Base-by-base conservation (phyloP, 371 early-diverging fungal genomes). In the Enterocytospora artemiae region DNA sequence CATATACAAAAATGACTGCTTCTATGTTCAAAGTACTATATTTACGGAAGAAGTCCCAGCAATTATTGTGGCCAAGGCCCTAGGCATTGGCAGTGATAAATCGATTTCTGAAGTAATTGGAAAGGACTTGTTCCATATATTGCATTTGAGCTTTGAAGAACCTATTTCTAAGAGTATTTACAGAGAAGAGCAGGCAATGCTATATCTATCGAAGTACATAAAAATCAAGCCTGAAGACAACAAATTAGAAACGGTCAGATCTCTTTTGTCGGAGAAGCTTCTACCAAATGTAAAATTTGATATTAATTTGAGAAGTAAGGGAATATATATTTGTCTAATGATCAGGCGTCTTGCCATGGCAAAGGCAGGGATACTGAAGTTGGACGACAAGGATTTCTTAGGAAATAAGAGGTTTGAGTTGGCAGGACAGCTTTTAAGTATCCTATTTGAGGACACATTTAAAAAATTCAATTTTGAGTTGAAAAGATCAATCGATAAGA, bases 361-460 rank as follows among this genome's bases (percentile, higher is more conserved):
- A 24, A 39, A 68, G 33, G 83, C 87, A 72, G 85, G 87, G 53
- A 85, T 84, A 33, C 84, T 85, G 5, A 77, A 85, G 64, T 85
- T 89, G 2, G 97, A 97, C 76, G 97, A 99, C 78, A 88, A 93
- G 71, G 99, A 99, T 82, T 99, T 92, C 80, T 85, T 97, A 33
- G 99, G 99, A 70, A 99, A 99, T 84, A 99, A 99, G 80, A 86
- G 98, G 75, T 81, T 96, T 63, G 99, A 99, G 81, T 67, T 72
- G 3, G 95, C 98, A 25, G 99, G 99, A 37, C 92, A 94, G 72
- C 79, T 99, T 56, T 79, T 99, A 0, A 86, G 90, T 0, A 83
- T 99, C 37, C 81, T 99, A 43, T 97, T 99, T 75, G 98, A 99
- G 81, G 99, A 99, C 84, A 79, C 92, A 67, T 97, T 99, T 83